Base-by-base conservation (phyloP, 768 basidiomycete genomes). In the Tricholoma furcatifolium region DNA sequence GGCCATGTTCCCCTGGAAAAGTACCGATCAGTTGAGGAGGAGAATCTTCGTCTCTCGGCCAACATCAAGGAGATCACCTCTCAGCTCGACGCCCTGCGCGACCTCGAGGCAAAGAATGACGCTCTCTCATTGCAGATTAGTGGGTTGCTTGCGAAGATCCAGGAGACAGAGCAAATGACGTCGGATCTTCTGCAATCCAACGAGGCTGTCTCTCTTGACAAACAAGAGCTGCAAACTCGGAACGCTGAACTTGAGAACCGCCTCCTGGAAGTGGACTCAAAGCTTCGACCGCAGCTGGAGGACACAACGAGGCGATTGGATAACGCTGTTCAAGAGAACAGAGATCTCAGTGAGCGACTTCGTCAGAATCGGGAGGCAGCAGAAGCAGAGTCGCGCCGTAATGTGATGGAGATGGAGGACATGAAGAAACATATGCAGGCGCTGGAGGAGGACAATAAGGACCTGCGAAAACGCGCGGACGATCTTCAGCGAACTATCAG, bases 401-500 rank as follows among this genome's bases (percentile, higher is more conserved):
- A 52, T 15, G 36, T 32, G 47, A 35, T 53, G 11, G 57, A 62
- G 41, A 40, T 45, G 1, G 64, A 60, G 18, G 65, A 65, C 14
- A 57, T 67, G 41, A 59, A 57, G 43, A 41, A 52, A 38, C 59
- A 58, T 18, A 54, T 69, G 14, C 57, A 60, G 21, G 31, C 56
- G 2, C 58, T 73, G 47, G 62, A 63, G 17, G 44, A 58, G 43
- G 69, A 73, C 48, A 70, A 71, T 17, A 48, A 58, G 12, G 64
- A 63, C 12, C 55, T 74, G 15, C 62, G 60, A 15, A 60, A 54
- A 12, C 64, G 73, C 12, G 55, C 70, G 1, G 43, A 57, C 8
- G 71, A 70, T 23, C 69, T 76, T 64, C 64, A 62, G 50, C 65
- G 60, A 20, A 57, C 65, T 6, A 65, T 75, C 51, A 60, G 61